These are phyloP conservation scores for Xeromyces bisporus DNA, from an alignment of 495 filamentous ascomycete species.

Conservation along the genomic window DNA sequence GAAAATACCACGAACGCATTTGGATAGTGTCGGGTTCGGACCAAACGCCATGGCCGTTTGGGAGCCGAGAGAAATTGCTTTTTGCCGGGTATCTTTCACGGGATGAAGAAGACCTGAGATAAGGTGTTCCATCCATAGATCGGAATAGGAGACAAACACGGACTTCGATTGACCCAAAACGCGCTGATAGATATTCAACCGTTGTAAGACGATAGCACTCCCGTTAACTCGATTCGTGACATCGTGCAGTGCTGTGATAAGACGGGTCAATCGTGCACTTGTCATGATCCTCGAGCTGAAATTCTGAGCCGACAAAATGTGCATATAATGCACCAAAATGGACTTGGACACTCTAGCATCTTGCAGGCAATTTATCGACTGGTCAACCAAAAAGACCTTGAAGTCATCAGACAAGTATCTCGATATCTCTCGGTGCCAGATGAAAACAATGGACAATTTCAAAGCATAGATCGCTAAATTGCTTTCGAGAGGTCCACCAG, in stretches of 20 bases:
- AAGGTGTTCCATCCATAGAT: conserved; percentile 60
- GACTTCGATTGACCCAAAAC: conserved; percentile 50
- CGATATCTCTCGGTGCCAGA: conserved; percentile 48
- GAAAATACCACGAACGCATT: conserved; percentile 48
- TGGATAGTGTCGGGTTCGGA: conserved; percentile 43
- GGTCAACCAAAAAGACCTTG: conserved; percentile 59
- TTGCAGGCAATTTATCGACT: conserved; percentile 51
- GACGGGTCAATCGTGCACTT: conserved; percentile 40
- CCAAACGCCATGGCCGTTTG: conserved; percentile 48
- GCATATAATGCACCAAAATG: conserved; percentile 58
- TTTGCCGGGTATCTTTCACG: conserved; percentile 53
- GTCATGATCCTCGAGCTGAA: conserved; percentile 63
- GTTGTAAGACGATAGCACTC: conserved; percentile 54
- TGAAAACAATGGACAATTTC: conserved; percentile 53
- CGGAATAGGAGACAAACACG: conserved; percentile 41
- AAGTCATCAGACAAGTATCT: conserved; percentile 57
- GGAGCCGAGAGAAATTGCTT: conserved; percentile 57
- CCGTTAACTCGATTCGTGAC: conserved; percentile 62
- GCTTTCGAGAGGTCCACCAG: conserved; percentile 28
- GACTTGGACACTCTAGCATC: conserved; percentile 54
- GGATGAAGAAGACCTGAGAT: conserved; percentile 64
- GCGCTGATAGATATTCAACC: conserved; percentile 59
- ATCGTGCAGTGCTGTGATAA: conserved; percentile 49
- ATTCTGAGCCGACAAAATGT: conserved; percentile 57
- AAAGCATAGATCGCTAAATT: conserved; percentile 59